phyloP scores from a whole-genome alignment of 306 rosid species.

The Inga oerstediana region DNA sequence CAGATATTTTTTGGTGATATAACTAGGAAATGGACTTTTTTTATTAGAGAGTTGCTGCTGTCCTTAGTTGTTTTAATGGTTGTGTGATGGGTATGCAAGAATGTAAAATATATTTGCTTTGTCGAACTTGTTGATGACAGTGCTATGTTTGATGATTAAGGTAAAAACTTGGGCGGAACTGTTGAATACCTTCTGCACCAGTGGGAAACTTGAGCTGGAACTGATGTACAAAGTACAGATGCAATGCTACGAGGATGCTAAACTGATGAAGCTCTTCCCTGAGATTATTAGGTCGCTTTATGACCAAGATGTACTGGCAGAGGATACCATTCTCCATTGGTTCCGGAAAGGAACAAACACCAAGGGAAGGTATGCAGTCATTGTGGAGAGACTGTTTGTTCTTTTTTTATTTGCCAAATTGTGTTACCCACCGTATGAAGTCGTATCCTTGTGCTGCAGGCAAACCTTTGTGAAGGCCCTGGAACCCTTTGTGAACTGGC shows the following conservation, averaged over 20 bases:
- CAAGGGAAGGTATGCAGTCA: constrained; percentile 83
- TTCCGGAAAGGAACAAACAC: constrained; percentile 89
- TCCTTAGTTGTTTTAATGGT: background rate
- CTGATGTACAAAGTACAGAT: constrained; percentile 97
- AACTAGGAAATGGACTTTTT: background rate
- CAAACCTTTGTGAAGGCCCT: constrained; percentile 97
- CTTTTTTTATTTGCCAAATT: background rate
- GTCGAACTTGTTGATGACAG: background rate
- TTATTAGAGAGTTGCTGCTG: background rate
- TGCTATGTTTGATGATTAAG: constrained; percentile 43
- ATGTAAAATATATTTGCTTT: background rate
- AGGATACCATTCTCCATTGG: constrained; percentile 96
- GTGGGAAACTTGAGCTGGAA: constrained; percentile 96
- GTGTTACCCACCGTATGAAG: background rate
- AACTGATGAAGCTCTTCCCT: constrained; percentile 96
- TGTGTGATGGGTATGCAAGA: constrained; percentile 4
- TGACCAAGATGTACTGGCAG: constrained; percentile 95
- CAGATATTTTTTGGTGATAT: background rate
- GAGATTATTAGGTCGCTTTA: constrained; percentile 91
- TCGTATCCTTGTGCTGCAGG: constrained; percentile 53
- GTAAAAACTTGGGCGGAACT: constrained; percentile 94
- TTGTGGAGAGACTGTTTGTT: background rate
- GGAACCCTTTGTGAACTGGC: constrained; percentile 96
- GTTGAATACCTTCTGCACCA: constrained; percentile 89
- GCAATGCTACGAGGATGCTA: constrained; percentile 99